Percentiles rank a stretch among this genome's conserved stretches.
These are phyloP conservation scores for Piper longum DNA, from an alignment of 164 flowering plant genomes.

Conservation along the genomic window DNA sequence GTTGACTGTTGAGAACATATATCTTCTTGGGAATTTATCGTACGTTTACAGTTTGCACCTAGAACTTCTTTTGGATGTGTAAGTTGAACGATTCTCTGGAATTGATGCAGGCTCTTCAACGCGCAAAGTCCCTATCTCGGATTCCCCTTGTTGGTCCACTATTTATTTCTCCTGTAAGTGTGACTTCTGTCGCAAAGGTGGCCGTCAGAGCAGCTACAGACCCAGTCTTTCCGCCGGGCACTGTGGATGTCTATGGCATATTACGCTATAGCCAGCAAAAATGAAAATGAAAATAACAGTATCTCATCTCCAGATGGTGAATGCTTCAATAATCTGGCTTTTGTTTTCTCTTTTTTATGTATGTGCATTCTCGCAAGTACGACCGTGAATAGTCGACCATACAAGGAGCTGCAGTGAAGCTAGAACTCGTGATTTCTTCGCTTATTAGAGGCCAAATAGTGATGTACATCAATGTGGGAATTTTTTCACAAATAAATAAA, in stretches of 20 bases:
- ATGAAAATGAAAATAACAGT: background rate
- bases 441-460: too few relatives aligned
- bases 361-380: background rate
- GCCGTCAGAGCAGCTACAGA: slow-evolving; percentile 91
- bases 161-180: slow-evolving; percentile 73
- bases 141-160: slow-evolving; percentile 80
- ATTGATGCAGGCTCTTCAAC: slow-evolving; percentile 52
- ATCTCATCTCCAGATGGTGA: background rate
- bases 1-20: too few relatives aligned
- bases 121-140: slow-evolving; percentile 60
- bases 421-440: too few relatives aligned
- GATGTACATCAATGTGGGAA: too few relatives aligned
- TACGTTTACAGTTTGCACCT: background rate
- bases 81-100: background rate
- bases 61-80: background rate
- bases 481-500: too few relatives aligned
- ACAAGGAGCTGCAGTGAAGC: background rate
- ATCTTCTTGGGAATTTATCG: background rate
- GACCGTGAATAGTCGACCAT: background rate
- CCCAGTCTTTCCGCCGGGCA: slow-evolving; percentile 89
- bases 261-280: slow-evolving; percentile 52
- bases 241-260: slow-evolving; percentile 73
- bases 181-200: slow-evolving; percentile 64
- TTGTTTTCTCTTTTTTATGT: background rate
- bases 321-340: background rate